Evolutionary conservation across 768 basidiomycete species (phyloP), one percentile per base, ranked within the genome.

Genomic region (Mycena chlorophos): DNA sequence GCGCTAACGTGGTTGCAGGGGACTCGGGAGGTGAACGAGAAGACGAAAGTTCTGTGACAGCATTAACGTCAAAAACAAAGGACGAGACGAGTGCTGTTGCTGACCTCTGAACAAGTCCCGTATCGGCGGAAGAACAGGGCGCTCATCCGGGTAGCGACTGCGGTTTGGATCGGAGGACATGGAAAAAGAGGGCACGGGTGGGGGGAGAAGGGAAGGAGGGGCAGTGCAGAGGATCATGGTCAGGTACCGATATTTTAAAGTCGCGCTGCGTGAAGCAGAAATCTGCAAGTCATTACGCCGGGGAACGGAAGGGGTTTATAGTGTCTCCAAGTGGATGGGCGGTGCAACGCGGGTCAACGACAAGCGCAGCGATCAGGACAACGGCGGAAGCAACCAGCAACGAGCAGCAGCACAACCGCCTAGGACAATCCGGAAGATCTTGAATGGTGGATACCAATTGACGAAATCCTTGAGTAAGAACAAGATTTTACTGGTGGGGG

Each of bases 111-210:
- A 85, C 56, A 89, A 71, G 68, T 86, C 84, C 48, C 85, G 83
- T 52, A 89, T 88, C 45, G 86, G 79, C 37, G 88, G 88, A 55
- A 89, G 83, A 16, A 82, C 86, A 51, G 85, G 84, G 40, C 86
- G 80, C 57, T 73, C 69, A 52, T 64, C 62, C 52, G 57, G 30
- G 8, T 60, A 62, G 49, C 57, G 63, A 55, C 58, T 63, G 64
- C 67, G 56, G 52, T 50, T 22, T 38, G 45, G 55, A 28, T 55
- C 60, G 49, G 58, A 61, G 49, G 64, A 61, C 51, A 60, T 57
- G 28, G 62, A 58, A 46, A 50, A 48, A 55, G 29, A 47, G 60
- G 51, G 20, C 42, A 25, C 45, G 23, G 27, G n/a, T 4, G 45
- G 45, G 58, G 5, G 43, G 39, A 47, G 46, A 53, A 56, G 55